These are phyloP conservation scores for Dillenia suffruticosa DNA, from an alignment of 164 flowering plant species.

Conservation along the genomic window DNA sequence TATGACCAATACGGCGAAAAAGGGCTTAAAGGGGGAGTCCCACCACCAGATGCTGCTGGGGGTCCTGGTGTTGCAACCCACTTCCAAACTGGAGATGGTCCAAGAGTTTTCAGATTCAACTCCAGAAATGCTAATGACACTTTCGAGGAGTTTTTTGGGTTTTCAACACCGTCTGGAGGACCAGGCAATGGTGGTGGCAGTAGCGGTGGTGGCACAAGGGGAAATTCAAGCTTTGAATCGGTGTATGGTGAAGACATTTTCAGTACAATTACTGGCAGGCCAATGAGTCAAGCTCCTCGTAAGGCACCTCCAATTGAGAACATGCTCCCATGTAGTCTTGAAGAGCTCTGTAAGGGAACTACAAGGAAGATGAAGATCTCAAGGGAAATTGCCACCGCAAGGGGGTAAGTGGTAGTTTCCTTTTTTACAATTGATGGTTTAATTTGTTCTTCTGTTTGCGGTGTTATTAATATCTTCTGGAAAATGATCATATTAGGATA, in stretches of 20 bases:
- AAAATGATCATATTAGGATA: too few relatives aligned
- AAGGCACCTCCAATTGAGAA: slow-evolving; percentile 36
- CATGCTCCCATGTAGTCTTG: slow-evolving; percentile 33
- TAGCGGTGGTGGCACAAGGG: slow-evolving; percentile 13
- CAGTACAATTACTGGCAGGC: slow-evolving; percentile 17
- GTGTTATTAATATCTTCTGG: too few relatives aligned
- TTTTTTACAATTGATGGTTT: not conserved
- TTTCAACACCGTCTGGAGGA: slow-evolving; percentile 27
- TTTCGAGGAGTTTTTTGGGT: slow-evolving; percentile 35
- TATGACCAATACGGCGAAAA: slow-evolving; percentile 49
- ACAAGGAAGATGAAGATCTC: slow-evolving; percentile 49
- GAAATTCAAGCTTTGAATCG: slow-evolving; percentile 24
- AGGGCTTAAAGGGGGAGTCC: slow-evolving; percentile 40
- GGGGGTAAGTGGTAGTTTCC: slow-evolving; percentile 39
- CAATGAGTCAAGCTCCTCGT: slow-evolving; percentile 20
- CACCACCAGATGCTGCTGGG: slow-evolving; percentile 34
- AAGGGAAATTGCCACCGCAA: slow-evolving; percentile 30
- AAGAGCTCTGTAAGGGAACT: slow-evolving; percentile 41
- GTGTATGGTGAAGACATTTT: slow-evolving; percentile 31
- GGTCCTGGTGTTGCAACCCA: slow-evolving; percentile 30
- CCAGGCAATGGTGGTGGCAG: slow-evolving; percentile 22
- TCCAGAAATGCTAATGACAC: slow-evolving; percentile 39
- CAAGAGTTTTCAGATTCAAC: slow-evolving; percentile 32
- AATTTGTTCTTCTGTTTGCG: not conserved
- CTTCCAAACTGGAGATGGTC: slow-evolving; percentile 36